Conservation (phyloP, 208 protist species). For the Trypanosoma brucei region DNA sequence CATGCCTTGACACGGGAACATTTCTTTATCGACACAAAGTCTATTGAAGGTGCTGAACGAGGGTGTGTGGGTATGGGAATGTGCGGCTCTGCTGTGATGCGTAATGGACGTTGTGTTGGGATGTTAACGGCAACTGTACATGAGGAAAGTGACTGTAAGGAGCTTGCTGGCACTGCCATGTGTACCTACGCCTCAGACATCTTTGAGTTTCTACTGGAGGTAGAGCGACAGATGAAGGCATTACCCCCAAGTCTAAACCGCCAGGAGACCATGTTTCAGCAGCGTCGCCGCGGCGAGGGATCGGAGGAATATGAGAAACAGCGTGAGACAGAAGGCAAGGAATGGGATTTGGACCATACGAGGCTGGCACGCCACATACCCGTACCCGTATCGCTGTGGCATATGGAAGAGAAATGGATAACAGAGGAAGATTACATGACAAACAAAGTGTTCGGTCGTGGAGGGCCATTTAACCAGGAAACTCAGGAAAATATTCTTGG, state of each 20-base stretch:
- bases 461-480: constrained; percentile 83
- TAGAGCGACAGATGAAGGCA: constrained; percentile 88
- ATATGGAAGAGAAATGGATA: constrained; percentile 90
- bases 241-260: constrained; percentile 33
- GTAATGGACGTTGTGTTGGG: constrained; percentile 86
- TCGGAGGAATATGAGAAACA: constrained; percentile 12
- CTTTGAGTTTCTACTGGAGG: constrained; percentile 87
- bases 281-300: constrained; percentile 47
- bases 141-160: constrained; percentile 64
- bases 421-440: constrained; percentile 88
- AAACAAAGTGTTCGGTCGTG: constrained; percentile 69
- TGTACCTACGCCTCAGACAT: constrained; percentile 83
- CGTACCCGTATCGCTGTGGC: constrained; percentile 78
- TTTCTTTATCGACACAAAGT: constrained; percentile 85
- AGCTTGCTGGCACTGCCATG: constrained; percentile 86
- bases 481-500: constrained; percentile 80
- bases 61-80: constrained; percentile 85
- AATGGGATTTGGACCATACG: constrained; percentile 79
- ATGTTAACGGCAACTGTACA: constrained; percentile 90
- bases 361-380: constrained; percentile 81
- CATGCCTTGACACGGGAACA: constrained; percentile 78
- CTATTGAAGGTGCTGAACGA: constrained; percentile 61
- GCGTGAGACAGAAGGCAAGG: constrained; percentile 16
- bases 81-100: constrained; percentile 86
- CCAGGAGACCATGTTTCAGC: constrained; percentile 74